These are phyloP conservation scores for Lipomyces oligophaga DNA, from an alignment of 805 yeast genomes.

Conservation along the genomic window DNA sequence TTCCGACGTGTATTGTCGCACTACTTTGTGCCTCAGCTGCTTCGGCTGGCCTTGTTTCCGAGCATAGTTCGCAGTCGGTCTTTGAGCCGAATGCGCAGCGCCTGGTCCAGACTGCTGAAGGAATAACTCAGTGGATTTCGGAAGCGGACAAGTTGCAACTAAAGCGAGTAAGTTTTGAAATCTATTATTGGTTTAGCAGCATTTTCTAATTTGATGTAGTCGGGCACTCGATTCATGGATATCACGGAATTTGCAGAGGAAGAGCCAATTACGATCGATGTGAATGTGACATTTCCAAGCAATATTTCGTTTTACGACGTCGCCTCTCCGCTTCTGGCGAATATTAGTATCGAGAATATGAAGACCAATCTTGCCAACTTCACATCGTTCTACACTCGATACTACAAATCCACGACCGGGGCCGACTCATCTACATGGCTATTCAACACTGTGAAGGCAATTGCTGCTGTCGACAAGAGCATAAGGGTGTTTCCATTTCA, in stretches of 20 bases:
- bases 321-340: constrained; percentile 43
- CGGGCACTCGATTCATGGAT: constrained; percentile 28
- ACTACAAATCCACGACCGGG: constrained; percentile 71
- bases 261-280: constrained; percentile 3
- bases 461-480: constrained; percentile 37
- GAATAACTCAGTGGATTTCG: constrained; percentile 33
- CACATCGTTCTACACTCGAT: constrained; percentile 69
- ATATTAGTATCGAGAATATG: constrained; percentile 49
- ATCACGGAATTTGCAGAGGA: constrained; percentile 13
- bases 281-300: constrained; percentile 53
- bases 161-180: constrained; percentile 31
- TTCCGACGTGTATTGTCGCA: constrained; percentile 4
- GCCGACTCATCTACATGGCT: constrained; percentile 70
- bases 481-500: constrained; percentile 49
- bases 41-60: constrained; percentile 21
- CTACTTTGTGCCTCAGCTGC: constrained; percentile 10
- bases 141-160: constrained; percentile 47
- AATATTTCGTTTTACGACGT: constrained; percentile 38
- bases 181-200: not conserved
- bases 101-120: constrained; percentile 26
- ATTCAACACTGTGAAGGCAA: constrained; percentile 42
- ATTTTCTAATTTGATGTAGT: not conserved
- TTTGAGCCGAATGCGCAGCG: constrained; percentile 24
- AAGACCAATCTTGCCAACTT: constrained; percentile 55
- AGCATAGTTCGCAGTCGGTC: constrained; percentile 15